Evolutionary conservation across 1,139 yeast genomes (phyloP).

Genomic region (Hanseniaspora gamundiae): DNA sequence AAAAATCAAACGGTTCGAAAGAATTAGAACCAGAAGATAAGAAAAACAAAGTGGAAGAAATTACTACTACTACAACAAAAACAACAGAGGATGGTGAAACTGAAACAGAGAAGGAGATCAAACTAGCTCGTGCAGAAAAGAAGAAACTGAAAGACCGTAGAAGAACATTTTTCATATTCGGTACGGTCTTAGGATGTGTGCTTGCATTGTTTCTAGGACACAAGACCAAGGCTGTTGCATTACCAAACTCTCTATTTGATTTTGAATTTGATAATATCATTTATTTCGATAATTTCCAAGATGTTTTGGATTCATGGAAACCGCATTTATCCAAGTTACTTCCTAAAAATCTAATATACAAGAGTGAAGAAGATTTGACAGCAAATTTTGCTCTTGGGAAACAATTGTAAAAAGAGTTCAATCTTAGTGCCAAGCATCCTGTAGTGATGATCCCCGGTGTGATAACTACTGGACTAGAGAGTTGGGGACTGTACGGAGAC

Average conservation of each 20-base stretch:
- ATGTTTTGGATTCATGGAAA: conserved; percentile 51
- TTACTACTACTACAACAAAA: background rate
- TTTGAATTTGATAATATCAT: conserved; percentile 36
- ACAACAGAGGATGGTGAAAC: background rate
- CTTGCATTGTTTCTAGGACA: conserved; percentile 56
- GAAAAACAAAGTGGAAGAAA: background rate
- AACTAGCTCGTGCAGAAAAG: background rate
- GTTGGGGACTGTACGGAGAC: conserved; percentile 73
- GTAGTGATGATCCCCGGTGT: conserved; percentile 95
- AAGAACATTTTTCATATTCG: conserved; percentile 33
- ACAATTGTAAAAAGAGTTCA: conserved; percentile 40
- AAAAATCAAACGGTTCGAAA: no score
- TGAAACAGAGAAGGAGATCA: background rate
- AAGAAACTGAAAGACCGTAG: conserved; percentile 24
- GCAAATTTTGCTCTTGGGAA: conserved; percentile 85
- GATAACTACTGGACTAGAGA: conserved; percentile 85
- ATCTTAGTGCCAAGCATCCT: conserved; percentile 50
- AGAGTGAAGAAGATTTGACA: conserved; percentile 40
- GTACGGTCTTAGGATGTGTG: conserved; percentile 58
- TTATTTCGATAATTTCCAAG: conserved; percentile 39
- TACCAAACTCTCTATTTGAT: conserved; percentile 23
- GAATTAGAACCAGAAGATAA: no score
- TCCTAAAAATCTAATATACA: conserved; percentile 24
- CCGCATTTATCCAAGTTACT: conserved; percentile 57
- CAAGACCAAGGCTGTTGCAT: conserved; percentile 25